phyloP scores from a whole-genome alignment of 1,139 yeast genomes.

The Diutina catenulata region DNA sequence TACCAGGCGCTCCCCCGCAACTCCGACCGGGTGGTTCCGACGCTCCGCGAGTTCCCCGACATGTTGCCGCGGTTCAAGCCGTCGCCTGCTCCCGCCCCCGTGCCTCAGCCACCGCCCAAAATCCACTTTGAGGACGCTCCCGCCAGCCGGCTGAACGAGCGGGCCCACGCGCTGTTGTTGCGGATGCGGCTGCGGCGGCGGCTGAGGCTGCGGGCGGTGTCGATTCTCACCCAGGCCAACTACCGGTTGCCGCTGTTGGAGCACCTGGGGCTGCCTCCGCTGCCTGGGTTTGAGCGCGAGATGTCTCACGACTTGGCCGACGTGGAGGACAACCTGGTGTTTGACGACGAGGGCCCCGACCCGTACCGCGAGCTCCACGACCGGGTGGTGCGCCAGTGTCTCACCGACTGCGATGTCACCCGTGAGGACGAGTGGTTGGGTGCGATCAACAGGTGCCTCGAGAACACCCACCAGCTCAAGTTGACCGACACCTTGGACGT shows the following conservation, averaged over 20 bases:
- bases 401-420: constrained; percentile 40
- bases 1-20: constrained; percentile 11
- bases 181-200: constrained; percentile 51
- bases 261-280: background rate
- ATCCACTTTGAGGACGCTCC: constrained; percentile 9
- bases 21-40: constrained; percentile 15
- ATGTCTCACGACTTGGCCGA: constrained; percentile 2
- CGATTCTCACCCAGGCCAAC: constrained; percentile 17
- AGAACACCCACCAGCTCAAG: constrained; percentile 18
- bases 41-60: constrained; percentile 26
- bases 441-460: constrained; percentile 17
- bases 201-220: constrained; percentile 29
- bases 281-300: background rate
- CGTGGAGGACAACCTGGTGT: constrained; percentile 1
- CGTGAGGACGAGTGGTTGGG: constrained; percentile 28
- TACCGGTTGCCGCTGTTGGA: constrained; percentile 17
- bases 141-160: constrained; percentile 36
- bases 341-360: background rate
- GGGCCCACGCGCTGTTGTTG: constrained; percentile 57
- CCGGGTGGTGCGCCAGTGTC: constrained; percentile 47
- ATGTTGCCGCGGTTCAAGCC: background rate
- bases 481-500: constrained; percentile 71
- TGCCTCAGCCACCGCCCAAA: background rate
- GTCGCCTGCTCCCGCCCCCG: background rate
- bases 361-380: constrained; percentile 14